phyloP scores from a whole-genome alignment of 1,139 yeast genomes.

The Yamadazyma songkhlaensis region DNA sequence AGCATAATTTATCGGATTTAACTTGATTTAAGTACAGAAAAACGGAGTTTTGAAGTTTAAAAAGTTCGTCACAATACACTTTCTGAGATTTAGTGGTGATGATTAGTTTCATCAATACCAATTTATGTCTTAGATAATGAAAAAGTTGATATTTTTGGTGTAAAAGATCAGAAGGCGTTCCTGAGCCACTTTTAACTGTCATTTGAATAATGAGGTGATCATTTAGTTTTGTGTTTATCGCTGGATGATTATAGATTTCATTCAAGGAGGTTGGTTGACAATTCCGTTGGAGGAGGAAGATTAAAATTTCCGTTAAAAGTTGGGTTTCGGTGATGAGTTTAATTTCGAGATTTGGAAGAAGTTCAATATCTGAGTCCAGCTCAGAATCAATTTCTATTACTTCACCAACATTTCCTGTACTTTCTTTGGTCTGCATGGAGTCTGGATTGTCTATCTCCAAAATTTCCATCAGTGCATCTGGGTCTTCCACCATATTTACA shows the following conservation, averaged over 20 bases:
- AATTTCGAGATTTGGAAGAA: too few species aligned
- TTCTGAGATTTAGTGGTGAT: constrained; percentile 22
- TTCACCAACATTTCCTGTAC: too few species aligned
- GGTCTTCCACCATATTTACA: constrained; percentile 20
- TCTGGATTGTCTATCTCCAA: too few species aligned
- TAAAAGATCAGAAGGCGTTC: constrained; percentile 6
- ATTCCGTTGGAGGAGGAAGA: constrained; percentile 24
- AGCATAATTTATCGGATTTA: constrained; percentile 7
- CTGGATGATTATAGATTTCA: constrained; percentile 23
- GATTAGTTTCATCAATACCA: constrained; percentile 20
- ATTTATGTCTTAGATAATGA: constrained; percentile 29
- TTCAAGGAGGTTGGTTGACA: constrained; percentile 21
- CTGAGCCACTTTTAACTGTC: constrained; percentile 4
- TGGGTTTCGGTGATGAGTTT: too few species aligned
- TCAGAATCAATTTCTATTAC: neutral
- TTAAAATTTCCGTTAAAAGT: constrained; percentile 18
- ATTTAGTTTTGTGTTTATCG: constrained; percentile 22
- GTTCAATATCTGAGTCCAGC: too few species aligned
- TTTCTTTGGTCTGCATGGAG: too few species aligned
- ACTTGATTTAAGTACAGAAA: constrained; percentile 15
- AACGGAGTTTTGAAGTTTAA: constrained; percentile 16
- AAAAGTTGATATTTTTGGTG: constrained; percentile 21
- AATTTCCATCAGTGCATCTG: too few species aligned
- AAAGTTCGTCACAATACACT: constrained; percentile 18
- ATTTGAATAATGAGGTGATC: constrained; percentile 18